Base-by-base conservation (phyloP, 202 grass and related monocot genomes). In the Eragrostis tef region DNA sequence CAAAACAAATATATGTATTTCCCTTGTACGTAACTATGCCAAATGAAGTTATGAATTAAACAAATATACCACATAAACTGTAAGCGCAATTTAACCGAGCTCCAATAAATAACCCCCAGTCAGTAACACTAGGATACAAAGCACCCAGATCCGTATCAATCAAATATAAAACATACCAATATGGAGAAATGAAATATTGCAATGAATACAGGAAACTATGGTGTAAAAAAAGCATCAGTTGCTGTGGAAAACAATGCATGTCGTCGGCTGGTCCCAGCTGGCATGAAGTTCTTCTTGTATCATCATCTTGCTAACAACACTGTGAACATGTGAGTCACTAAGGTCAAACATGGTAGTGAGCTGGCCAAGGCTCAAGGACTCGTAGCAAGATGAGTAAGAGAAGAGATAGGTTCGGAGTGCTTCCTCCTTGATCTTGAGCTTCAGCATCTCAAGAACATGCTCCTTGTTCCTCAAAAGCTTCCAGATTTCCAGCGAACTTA, bases 231-330 rank as follows among this genome's bases (percentile, higher is more conserved):
- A 67, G 16, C 39, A 83, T 49, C 12, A 56, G 66, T 17, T 11
- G 20, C 89, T 97, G 63, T 97, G 88, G 89, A 94, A 94, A 64
- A 94, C 74, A 0, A 97, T 78, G 68, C 94, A 92, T 72, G 81
- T 90, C 10, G 89, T 94, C 19, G 89, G 94, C 31, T 97, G 88
- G 67, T 97, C 88, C 94, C 91, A 97, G 67, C 91, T 94, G 11
- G 94, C 87, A 24, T 91, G 86, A 67, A 97, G 87, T 61, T 97
- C 94, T 54, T 94, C 94, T 43, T 88, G 79, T 85, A 97, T 89
- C 88, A 97, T 94, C 94, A 97, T 97, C 87, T 91, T 97, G 74
- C 91, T 94, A 70, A 89, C 86, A 31, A 93, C 84, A 56, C 89
- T 90, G 77, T 92, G 92, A 21, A 72, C 94, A 14, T 87, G 91